Base-by-base conservation (phyloP, 1,139 yeast species). In the Debaryomycetaceae sp. region DNA sequence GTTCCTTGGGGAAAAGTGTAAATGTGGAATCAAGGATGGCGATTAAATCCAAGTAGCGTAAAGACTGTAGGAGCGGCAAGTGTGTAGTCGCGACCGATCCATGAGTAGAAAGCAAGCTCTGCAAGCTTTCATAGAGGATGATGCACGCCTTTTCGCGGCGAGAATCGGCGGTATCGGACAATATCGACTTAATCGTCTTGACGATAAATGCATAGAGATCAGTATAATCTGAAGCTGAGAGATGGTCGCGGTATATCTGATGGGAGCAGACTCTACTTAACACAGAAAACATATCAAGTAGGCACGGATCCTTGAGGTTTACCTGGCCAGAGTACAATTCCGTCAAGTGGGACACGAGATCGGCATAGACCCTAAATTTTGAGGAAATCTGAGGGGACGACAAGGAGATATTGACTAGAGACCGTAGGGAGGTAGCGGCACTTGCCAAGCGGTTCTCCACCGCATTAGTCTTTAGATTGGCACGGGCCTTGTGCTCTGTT, bases 381-480 rank as follows among this genome's bases (percentile, higher is more conserved):
- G 55, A 42, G 26, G 44, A 47, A 10, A 49, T 28, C 6, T 40
- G 37, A 13, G 35, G 15, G 22, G 40, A 44, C n/a, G 35, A 36
- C 12, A 48, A 30, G 4, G 46, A 38, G 23, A 43, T 53, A 15
- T 49, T 49, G 2, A 63, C 38, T 3, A 70, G 27, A 13, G 49
- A 44, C 28, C 60, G 44, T 4, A 72, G 38, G 4, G 58, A 43
- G 23, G 55, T 55, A 0, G 75, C 56, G 0, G 67, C 64, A 15
- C 51, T 49, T 3, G 61, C 46, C 13, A 74, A 44, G 26, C 80
- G 48, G 7, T 49, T 38, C 28, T 63, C 69, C 5, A 55, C 53
- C 2, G 63, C 43, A 39, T 30, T 32, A 36, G 46, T 38, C 40
- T 43, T 43, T 39, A 45, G 49, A 25, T 53, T 55, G 22, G 44